Base-by-base conservation (phyloP, 2,329 filamentous ascomycete genomes). In the Myriosclerotinia duriaeana region DNA sequence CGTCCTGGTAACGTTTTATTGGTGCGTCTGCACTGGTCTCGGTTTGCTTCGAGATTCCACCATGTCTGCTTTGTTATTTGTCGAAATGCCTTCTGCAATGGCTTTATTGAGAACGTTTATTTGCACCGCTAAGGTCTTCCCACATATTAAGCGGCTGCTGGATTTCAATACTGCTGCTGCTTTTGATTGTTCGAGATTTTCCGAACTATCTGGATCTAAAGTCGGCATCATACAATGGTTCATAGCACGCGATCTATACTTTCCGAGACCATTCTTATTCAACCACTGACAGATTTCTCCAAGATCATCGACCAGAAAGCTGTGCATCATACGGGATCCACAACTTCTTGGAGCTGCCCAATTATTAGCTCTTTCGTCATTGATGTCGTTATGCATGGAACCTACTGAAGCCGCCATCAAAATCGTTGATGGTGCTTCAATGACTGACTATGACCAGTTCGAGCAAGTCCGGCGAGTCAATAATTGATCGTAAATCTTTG, bases 401-500 rank as follows among this genome's bases (percentile, higher is more conserved):
- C 55, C 11, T 9, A 46, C 55, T 15, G 7, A 1, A 5, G 22
- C 5, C 20, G n/a, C 5, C 20, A 36, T 26, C n/a, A 3, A 59
- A 3, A 15, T 20, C 17, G 2, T 15, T 14, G 6, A 36, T 40
- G 3, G 34, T 8, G 9, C 55, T 36, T 59, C 42, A 40, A 59
- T 59, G 42, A 59, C 42, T 46, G 40, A 59, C 26, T 34, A 59
- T n/a, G 3, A 59, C 40, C 34, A 59, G 17, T 46, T 59, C 55
- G 42, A 34, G 11, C 1, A 5, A 36, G 11, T 22, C 30, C 22
- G 17, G 11, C 3, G 2, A 36, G 11, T 22, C 20, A 17, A 17
- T 58, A 22, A 5, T 17, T 7, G 42, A 59, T n/a, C 20, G 26
- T 34, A 59, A 59, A n/a, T 15, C 40, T 46, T 15, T 46, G 1